Percentiles rank a stretch among this genome's conserved stretches.
These are phyloP conservation scores for Endocalyx cinctus DNA, from an alignment of 2,329 filamentous ascomycete genomes.

Conservation along the genomic window DNA sequence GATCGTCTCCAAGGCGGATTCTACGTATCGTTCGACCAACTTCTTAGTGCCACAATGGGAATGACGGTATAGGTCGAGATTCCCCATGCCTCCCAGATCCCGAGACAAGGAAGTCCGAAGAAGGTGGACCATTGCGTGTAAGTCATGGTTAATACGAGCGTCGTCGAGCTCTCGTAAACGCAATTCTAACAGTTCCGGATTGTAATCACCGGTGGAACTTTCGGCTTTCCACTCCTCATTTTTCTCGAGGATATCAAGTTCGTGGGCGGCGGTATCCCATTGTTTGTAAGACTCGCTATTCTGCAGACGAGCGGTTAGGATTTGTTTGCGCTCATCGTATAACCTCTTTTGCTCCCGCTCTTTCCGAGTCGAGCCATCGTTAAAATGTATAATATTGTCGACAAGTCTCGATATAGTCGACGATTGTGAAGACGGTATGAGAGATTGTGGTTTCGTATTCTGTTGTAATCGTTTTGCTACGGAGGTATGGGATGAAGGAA, in stretches of 20 bases:
- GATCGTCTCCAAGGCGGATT: conserved; percentile 72
- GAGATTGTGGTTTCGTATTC: conserved; percentile 6
- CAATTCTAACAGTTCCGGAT: conserved; percentile 62
- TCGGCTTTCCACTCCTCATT: conserved; percentile 79
- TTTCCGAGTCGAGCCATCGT: conserved; percentile 48
- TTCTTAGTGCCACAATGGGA: conserved; percentile 82
- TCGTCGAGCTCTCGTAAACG: conserved; percentile 71
- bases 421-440: conserved; percentile 1
- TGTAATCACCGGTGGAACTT: conserved; percentile 60
- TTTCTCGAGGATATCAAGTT: conserved; percentile 74
- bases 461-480: conserved; percentile 1
- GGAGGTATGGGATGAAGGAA: conserved; percentile 11
- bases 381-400: conserved; percentile 40
- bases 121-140: conserved; percentile 72
- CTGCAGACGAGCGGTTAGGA: conserved; percentile 60
- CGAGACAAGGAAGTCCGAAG: conserved; percentile 76
- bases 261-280: conserved; percentile 71
- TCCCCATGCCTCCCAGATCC: conserved; percentile 81
- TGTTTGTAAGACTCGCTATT: conserved; percentile 64
- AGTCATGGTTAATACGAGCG: conserved; percentile 66
- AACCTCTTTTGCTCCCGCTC: conserved; percentile 43
- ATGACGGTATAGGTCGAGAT: conserved; percentile 75
- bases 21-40: conserved; percentile 82
- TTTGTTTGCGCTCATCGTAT: conserved; percentile 56
- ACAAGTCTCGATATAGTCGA: conserved; percentile 34